Evolutionary conservation across 441 rosid species (phyloP), one percentile per base, ranked within the genome.

Genomic region (Adansonia rubrostipa): DNA sequence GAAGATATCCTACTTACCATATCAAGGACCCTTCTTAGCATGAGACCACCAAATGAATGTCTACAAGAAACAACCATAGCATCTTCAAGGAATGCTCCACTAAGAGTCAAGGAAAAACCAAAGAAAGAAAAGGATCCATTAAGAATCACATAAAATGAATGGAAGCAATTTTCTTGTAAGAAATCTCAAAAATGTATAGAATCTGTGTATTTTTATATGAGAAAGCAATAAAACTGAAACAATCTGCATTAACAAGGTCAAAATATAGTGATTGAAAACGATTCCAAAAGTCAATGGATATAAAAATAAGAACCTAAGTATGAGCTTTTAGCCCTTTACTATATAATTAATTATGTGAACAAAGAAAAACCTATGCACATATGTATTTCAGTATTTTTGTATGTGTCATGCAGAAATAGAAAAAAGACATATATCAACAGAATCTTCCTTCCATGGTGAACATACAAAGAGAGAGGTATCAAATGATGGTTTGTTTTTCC

Each of bases 71-170:
- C 93, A 75, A 91, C 88, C 88, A 86, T 51, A 13, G 99, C 99
- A 88, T 96, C 99, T 86, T 93, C 98, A 76, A 96, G 99, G 87
- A 91, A 96, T 80, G 92, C 92, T 75, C 99, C 99, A 77, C 99
- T 96, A 78, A 22, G 50, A 74, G 6, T 57, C 40, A 36, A 36
- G 40, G 40, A 36, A 36, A 36, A 36, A 36, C 62, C 70, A 77
- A 15, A 24, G 40, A 51, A 15, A 76, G 48, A 79, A 79, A 54
- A 36, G 53, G 24, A 9, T 19, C 33, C 57, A 76, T 63, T 73
- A 45, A 74, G 66, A 13, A 60, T 28, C 5, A 13, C 33, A 77
- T 74, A 56, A 44, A 47, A 50, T 47, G 24, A 67, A 67, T 19
- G 50, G 10, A 44, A 65, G 50, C 14, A 67, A 53, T 68, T 14